Percentiles rank a stretch among this genome's conserved stretches.
These are phyloP conservation scores for Tricholoma sp. DNA, from an alignment of 768 basidiomycete genomes.

Conservation along the genomic window DNA sequence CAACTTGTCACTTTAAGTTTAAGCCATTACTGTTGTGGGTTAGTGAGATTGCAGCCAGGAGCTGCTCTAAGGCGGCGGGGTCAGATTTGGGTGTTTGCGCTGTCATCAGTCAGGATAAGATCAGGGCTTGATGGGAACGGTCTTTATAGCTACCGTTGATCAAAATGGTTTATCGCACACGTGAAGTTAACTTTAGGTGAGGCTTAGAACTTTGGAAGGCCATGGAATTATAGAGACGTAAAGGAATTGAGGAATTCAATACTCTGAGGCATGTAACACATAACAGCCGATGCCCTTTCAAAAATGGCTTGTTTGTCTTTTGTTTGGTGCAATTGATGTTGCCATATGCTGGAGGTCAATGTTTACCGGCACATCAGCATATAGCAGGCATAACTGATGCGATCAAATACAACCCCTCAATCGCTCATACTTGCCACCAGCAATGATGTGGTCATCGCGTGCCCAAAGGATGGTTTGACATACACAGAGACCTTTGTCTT, in stretches of 20 bases:
- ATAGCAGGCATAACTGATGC: too few species aligned
- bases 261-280: background rate
- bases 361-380: too few species aligned
- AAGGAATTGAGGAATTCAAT: background rate
- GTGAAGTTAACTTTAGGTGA: background rate
- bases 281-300: background rate
- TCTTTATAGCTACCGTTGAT: background rate
- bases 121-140: background rate
- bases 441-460: background rate
- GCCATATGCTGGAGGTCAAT: too few species aligned
- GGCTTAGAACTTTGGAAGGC: background rate
- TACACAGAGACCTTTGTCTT: background rate
- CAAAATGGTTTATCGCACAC: background rate
- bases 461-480: too few species aligned
- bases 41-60: background rate
- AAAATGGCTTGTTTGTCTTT: background rate
- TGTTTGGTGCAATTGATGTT: background rate
- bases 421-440: background rate
- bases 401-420: background rate
- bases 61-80: background rate
- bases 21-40: background rate
- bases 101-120: background rate
- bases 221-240: too few species aligned
- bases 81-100: background rate
- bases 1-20: background rate